Percentiles rank a stretch among this genome's conserved stretches.
phyloP scores from a whole-genome alignment of 1,284 basidiomycete species.

The Coriolopsis trogii region DNA sequence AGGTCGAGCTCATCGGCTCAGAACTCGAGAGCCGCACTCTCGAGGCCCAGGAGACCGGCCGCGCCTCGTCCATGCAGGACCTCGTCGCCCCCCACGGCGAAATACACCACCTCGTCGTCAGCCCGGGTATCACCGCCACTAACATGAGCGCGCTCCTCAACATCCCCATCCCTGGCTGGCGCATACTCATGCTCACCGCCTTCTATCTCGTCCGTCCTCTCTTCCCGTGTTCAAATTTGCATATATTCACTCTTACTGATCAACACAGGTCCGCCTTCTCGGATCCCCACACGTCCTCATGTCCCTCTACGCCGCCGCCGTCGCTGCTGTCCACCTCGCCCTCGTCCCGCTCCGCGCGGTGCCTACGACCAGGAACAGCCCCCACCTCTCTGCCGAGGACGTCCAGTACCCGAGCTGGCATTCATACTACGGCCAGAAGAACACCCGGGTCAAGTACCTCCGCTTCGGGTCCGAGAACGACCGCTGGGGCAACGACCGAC shows the following conservation, averaged over 20 bases:
- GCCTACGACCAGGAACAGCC: constrained; percentile 26
- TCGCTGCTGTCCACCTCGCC: constrained; percentile 65
- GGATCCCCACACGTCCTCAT: constrained; percentile 71
- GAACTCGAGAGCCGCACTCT: constrained; percentile 54
- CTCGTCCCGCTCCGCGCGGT: constrained; percentile 55
- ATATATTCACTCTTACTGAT: neutral
- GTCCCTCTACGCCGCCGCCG: constrained; percentile 60
- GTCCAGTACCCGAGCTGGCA: constrained; percentile 19
- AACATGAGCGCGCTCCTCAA: constrained; percentile 38
- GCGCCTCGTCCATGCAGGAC: neutral
- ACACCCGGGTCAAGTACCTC: constrained; percentile 34
- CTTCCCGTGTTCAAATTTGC: neutral
- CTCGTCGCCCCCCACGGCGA: constrained; percentile 20
- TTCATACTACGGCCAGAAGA: constrained; percentile 8
- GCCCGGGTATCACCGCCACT: constrained; percentile 78
- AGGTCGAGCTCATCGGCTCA: constrained; percentile 73
- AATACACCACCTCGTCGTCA: constrained; percentile 65
- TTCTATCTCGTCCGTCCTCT: constrained; percentile 71
- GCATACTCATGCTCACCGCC: constrained; percentile 52
- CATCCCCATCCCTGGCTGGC: constrained; percentile 20
- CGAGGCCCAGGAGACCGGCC: constrained; percentile 18
- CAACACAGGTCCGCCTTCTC: constrained; percentile 59
- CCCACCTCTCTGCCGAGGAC: constrained; percentile 14
- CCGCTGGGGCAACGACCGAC: constrained; percentile 54
- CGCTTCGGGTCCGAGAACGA: constrained; percentile 60